Conservation (phyloP, 805 yeast species). For the Candida boidinii region DNA sequence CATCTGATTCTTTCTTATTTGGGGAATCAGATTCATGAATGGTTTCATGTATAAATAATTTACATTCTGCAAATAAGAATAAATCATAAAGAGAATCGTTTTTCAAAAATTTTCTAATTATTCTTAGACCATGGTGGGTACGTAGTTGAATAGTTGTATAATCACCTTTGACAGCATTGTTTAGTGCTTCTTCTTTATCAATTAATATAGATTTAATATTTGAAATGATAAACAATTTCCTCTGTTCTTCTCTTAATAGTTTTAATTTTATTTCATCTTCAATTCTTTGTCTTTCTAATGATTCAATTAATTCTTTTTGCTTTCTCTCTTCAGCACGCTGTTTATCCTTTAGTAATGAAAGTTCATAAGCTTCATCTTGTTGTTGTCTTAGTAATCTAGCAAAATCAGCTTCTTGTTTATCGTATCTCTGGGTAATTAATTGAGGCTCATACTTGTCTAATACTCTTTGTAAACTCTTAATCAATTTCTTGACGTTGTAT, state of each 20-base stretch:
- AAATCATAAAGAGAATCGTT: constrained; percentile 35
- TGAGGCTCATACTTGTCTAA: constrained; percentile 56
- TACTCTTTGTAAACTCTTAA: constrained; percentile 28
- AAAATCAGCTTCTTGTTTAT: constrained; percentile 48
- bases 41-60: constrained; percentile 16
- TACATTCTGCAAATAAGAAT: constrained; percentile 40
- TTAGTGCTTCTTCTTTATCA: constrained; percentile 8
- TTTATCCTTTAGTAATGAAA: constrained; percentile 49
- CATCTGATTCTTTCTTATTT: constrained; percentile 11
- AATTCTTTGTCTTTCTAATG: constrained; percentile 13
- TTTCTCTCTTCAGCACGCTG: constrained; percentile 39
- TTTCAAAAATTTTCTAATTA: constrained; percentile 34
- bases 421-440: constrained; percentile 47
- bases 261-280: constrained; percentile 10
- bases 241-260: constrained; percentile 8
- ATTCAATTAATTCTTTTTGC: constrained; percentile 15
- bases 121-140: constrained; percentile 43
- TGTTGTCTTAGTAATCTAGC: constrained; percentile 51
- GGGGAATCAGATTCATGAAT: constrained; percentile 3
- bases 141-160: constrained; percentile 42
- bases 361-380: constrained; percentile 62
- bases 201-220: constrained; percentile 5
- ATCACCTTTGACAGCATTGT: constrained; percentile 19
- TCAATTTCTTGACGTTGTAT: constrained; percentile 19
- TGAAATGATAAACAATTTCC: constrained; percentile 14